Base-by-base conservation (phyloP, 2,329 filamentous ascomycete species). In the Alternaria sp. region DNA sequence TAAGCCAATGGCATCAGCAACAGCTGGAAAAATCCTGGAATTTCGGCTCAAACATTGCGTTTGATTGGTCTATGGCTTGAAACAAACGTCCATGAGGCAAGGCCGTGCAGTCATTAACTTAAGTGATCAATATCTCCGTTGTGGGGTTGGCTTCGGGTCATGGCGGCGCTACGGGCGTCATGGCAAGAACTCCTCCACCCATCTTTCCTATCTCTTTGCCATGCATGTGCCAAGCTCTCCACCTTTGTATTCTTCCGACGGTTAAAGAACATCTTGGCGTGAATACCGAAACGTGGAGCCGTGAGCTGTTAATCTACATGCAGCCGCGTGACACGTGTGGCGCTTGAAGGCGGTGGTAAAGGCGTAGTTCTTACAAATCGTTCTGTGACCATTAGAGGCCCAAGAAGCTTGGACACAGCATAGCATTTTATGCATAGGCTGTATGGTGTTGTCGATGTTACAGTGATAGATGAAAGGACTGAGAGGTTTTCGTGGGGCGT, bases 111-210 rank as follows among this genome's bases (percentile, higher is more conserved):
- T 66, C 56, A 69, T 70, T 62, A 69, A 63, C 45, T 55, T 60
- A 62, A 48, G 66, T 58, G 55, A 1, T 62, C 63, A 69, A 72
- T 70, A 63, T 67, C 60, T 59, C 54, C 57, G 60, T 55, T 46
- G 58, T 63, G 63, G 65, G 58, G 63, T 58, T 55, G 51, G 21
- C 39, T 54, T 60, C 61, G 54, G 56, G 41, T 44, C 33, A 48
- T 54, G 54, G 45, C 31, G 36, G 39, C 55, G 52, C 50, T 56
- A 44, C n/a, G 42, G 50, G 60, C 46, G 54, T 60, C 50, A 44
- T 60, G 51, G 56, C 41, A 54, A 49, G 28, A 36, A 42, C 44
- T 49, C 44, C 33, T 50, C 45, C 51, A 55, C 37, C 31, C 9
- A 21, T 34, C 31, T 39, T 53, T 31, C 41, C 54, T 45, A 60